These are phyloP conservation scores for Tagetes erecta DNA, from an alignment of 129 eudicot species.

Conservation along the genomic window DNA sequence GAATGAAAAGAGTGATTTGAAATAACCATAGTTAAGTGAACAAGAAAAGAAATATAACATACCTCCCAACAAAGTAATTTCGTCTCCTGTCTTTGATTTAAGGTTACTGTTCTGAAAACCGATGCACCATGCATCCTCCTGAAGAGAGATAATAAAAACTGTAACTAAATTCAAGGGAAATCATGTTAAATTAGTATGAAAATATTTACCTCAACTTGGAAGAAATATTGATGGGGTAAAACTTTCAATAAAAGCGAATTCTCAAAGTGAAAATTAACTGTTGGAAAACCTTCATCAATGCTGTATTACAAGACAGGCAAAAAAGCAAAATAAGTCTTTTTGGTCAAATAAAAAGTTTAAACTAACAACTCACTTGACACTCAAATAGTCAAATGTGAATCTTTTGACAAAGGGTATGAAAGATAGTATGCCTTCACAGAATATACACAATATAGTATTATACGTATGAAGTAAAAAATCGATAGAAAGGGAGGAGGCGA, in stretches of 20 bases:
- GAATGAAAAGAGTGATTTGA: background rate
- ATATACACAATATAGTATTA: background rate
- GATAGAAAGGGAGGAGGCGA: background rate
- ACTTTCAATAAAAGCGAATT: conserved; percentile 49
- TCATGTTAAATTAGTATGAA: background rate
- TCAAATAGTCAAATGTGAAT: background rate
- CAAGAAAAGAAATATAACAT: background rate
- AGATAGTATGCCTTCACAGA: background rate
- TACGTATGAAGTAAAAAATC: background rate
- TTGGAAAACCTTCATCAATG: conserved; percentile 75
- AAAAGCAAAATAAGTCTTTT: background rate
- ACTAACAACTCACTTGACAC: background rate
- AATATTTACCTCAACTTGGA: conserved; percentile 45
- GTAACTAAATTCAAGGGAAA: background rate
- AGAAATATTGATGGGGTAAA: conserved; percentile 68
- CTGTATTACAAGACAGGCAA: conserved; percentile 43
- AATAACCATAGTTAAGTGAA: background rate
- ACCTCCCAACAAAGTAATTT: conserved; percentile 80
- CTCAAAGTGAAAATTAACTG: conserved; percentile 60
- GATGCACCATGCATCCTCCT: conserved; percentile 60
- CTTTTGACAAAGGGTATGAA: conserved; percentile 2
- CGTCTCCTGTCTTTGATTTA: conserved; percentile 59
- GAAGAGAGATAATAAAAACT: conserved; percentile 20
- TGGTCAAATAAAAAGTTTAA: conserved; percentile 2
- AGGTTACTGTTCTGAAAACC: conserved; percentile 70